These are phyloP conservation scores for Phytophthora pinifolia DNA, from an alignment of 352 stramenopile species.

Conservation along the genomic window DNA sequence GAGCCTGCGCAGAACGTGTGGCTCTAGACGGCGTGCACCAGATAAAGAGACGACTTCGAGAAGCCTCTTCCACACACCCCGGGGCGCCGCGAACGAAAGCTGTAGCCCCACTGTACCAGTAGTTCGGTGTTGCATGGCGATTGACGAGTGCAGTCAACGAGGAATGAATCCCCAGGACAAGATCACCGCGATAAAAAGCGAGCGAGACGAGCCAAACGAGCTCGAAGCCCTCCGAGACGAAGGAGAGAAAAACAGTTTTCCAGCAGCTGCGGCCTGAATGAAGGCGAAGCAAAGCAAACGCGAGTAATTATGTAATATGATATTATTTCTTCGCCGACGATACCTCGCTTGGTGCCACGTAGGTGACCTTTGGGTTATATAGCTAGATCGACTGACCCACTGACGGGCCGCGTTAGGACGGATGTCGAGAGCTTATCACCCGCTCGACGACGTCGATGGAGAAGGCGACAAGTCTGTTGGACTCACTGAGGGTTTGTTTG, in stretches of 20 bases:
- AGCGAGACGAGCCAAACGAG: slow-evolving; percentile 13
- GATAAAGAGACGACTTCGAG: slow-evolving; percentile 9
- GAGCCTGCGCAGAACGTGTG: slow-evolving; percentile 74
- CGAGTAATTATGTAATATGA: slow-evolving; percentile 60
- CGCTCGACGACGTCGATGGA: slow-evolving; percentile 19
- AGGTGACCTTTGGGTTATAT: slow-evolving; percentile 19
- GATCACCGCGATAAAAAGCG: slow-evolving; percentile 6
- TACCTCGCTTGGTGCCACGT: not conserved
- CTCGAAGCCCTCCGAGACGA: slow-evolving; percentile 30
- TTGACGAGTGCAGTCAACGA: slow-evolving; percentile 47
- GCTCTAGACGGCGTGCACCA: slow-evolving; percentile 48
- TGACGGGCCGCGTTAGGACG: not conserved
- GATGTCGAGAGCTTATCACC: slow-evolving; percentile 37
- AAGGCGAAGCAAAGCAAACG: slow-evolving; percentile 18
- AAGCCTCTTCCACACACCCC: slow-evolving; percentile 11
- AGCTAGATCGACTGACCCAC: no score
- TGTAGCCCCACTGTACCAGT: slow-evolving; percentile 40
- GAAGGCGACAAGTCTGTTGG: slow-evolving; percentile 11
- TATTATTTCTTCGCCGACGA: slow-evolving; percentile 27
- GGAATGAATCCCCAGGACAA: slow-evolving; percentile 8
- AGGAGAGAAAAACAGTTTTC: slow-evolving; percentile 35
- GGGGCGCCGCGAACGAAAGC: slow-evolving; percentile 32
- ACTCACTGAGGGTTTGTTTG: slow-evolving; percentile 43
- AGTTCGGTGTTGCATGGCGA: slow-evolving; percentile 37
- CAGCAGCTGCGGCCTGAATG: slow-evolving; percentile 25